Conservation (phyloP, 2,329 filamentous ascomycete genomes). For the Penicillium corylophilum region DNA sequence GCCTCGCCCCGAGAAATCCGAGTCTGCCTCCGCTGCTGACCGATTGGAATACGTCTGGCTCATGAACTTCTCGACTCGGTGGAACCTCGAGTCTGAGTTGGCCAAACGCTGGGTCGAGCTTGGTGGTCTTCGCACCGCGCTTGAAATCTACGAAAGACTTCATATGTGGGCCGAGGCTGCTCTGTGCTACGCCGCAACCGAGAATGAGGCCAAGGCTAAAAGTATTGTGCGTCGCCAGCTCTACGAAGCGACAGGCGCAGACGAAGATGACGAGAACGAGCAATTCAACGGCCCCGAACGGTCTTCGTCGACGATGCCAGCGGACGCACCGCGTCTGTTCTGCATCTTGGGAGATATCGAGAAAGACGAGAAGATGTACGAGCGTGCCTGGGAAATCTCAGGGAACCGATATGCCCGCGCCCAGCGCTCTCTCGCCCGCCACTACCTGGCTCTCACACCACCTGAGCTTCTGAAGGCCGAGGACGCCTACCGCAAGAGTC, state of each 20-base stretch:
- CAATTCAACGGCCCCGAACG: slow-evolving; percentile 67
- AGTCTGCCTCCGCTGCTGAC: slow-evolving; percentile 71
- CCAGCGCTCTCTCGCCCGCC: slow-evolving; percentile 80
- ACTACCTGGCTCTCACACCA: slow-evolving; percentile 64
- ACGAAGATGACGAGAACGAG: slow-evolving; percentile 53
- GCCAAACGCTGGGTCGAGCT: slow-evolving; percentile 89
- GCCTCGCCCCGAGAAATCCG: slow-evolving; percentile 69
- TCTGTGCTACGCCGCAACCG: slow-evolving; percentile 76
- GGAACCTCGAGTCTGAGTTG: slow-evolving; percentile 92
- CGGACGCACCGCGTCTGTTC: slow-evolving; percentile 82
- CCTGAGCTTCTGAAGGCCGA: slow-evolving; percentile 66
- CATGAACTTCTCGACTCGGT: slow-evolving; percentile 78
- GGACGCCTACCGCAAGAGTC: slow-evolving; percentile 74
- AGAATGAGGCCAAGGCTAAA: slow-evolving; percentile 80
- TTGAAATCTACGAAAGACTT: slow-evolving; percentile 93
- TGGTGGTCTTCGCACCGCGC: slow-evolving; percentile 81
- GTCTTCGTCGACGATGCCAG: slow-evolving; percentile 66
- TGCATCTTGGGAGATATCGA: slow-evolving; percentile 94
- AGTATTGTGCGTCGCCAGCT: slow-evolving; percentile 75
- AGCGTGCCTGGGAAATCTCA: slow-evolving; percentile 85
- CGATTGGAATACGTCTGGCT: slow-evolving; percentile 82
- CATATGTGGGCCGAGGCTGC: slow-evolving; percentile 95
- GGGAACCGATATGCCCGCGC: slow-evolving; percentile 78
- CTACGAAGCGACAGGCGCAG: slow-evolving; percentile 61
- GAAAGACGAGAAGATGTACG: slow-evolving; percentile 70